Conservation (phyloP, 306 rosid genomes). For the Elaeagnus macrophylla region DNA sequence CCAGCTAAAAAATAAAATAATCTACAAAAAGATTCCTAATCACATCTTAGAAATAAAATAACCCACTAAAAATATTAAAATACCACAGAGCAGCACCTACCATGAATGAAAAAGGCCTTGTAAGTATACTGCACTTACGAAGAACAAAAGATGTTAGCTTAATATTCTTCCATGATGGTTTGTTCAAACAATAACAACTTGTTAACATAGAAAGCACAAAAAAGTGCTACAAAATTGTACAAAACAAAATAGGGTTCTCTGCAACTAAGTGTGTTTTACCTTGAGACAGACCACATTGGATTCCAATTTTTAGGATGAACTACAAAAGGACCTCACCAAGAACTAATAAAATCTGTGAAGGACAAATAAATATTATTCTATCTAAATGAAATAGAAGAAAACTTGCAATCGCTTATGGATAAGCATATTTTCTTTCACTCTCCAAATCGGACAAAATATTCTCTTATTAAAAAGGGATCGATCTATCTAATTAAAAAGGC, state of each 20-base stretch:
- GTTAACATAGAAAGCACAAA: conserved; percentile 9
- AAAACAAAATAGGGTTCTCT: conserved; percentile 3
- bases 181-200: conserved; percentile 6
- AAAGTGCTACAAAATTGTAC: conserved; percentile 5
- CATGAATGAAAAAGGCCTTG: conserved; percentile 97
- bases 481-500: too few relatives aligned
- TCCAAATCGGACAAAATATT: too few relatives aligned
- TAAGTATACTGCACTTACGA: conserved; percentile 72
- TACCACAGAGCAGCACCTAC: conserved; percentile 42
- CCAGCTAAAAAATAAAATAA: too few relatives aligned
- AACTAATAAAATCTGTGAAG: conserved; percentile 11
- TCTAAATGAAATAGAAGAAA: conserved; percentile 3
- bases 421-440: conserved; percentile 86
- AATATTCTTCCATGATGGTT: conserved; percentile 15
- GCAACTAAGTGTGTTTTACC: conserved; percentile 40
- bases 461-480: too few relatives aligned
- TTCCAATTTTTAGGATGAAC: conserved; percentile 99
- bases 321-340: conserved; percentile 26
- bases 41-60: too few relatives aligned
- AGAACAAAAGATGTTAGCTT: conserved; percentile 33
- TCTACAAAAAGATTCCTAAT: too few relatives aligned
- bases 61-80: too few relatives aligned
- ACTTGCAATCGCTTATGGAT: conserved; percentile 97
- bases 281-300: conserved; percentile 99
- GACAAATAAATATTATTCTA: conserved; percentile 11